These are phyloP conservation scores for Phytophthora aleatoria DNA, from an alignment of 352 stramenopile species.

Conservation along the genomic window DNA sequence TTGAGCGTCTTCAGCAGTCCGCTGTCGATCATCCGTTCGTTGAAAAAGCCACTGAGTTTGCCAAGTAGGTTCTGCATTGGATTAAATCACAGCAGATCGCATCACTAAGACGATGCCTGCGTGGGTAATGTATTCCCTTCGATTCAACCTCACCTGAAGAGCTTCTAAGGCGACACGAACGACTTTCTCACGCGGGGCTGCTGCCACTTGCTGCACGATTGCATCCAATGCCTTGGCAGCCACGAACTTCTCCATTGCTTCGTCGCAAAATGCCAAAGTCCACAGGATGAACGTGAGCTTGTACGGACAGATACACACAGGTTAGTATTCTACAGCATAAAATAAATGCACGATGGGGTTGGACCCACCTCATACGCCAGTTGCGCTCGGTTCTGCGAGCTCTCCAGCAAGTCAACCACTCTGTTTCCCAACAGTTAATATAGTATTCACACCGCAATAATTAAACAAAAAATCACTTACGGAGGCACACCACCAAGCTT, in stretches of 20 bases:
- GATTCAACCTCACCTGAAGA: constrained; percentile 63
- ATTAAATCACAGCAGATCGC: not conserved
- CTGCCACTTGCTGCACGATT: constrained; percentile 84
- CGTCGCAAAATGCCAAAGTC: constrained; percentile 93
- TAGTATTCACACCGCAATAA: constrained; percentile 4
- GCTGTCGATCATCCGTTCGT: constrained; percentile 96
- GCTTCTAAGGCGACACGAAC: constrained; percentile 94
- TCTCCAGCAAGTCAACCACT: constrained; percentile 77
- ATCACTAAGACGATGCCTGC: constrained; percentile 1
- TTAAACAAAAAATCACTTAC: constrained; percentile 46
- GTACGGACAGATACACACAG: not conserved
- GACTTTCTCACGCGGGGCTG: constrained; percentile 97
- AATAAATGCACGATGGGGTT: not conserved
- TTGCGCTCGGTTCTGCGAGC: constrained; percentile 89
- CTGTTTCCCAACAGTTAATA: constrained; percentile 26
- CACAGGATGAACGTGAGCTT: constrained; percentile 97
- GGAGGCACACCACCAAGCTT: constrained; percentile 90
- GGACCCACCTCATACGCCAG: constrained; percentile 91
- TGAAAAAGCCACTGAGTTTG: constrained; percentile 84
- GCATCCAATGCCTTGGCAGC: constrained; percentile 65
- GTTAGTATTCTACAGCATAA: constrained; percentile 2
- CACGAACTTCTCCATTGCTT: constrained; percentile 83
- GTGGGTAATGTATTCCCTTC: too few species aligned
- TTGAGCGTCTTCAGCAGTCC: constrained; percentile 95
- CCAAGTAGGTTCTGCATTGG: constrained; percentile 69